Evolutionary conservation across 208 protist species (phyloP), one percentile per base, ranked within the genome.

Genomic region (Trypanosoma conorhini): DNA sequence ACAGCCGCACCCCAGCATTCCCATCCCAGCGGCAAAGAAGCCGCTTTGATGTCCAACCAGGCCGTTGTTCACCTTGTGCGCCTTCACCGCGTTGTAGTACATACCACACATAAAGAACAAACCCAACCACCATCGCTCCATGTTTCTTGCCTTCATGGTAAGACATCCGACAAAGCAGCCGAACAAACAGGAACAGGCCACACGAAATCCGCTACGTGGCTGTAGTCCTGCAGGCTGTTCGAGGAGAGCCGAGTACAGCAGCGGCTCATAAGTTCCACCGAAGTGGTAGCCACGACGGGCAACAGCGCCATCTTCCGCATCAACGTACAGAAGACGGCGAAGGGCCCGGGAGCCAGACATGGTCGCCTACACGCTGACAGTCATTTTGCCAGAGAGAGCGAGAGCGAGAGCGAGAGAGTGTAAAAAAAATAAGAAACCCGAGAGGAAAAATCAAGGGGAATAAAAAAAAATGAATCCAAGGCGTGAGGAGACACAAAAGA

Each of bases 31-130:
- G 0, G 87, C 90, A 51, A 93, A 92, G 70, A 95, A 93, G 19
- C 87, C 90, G 61, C 86, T 83, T 55, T 95, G 90, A 63, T 95
- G 90, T 17, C 90, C 90, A 1, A 92, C 86, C 7, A 95, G 64
- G 9, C 90, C 90, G 64, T 95, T 95, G 67, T 78, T 63, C 13
- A 92, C 90, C 76, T 93, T 95, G 76, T 95, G 90, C 9, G 87
- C 86, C 73, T 95, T 95, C 28, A 95, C 58, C 9, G 85, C 76
- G 66, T 82, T 90, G 76, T 91, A 95, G 70, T 93, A 93, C 63
- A 92, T 73, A 26, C 76, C 78, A 42, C 82, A 75, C 76, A 95
- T 87, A 44, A 88, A 68, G 59, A 95, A 92, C 26, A 95, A 74
- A 10, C 83, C 87, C 50, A 95, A 70, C 87, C 89, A 95, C 87